phyloP scores from a whole-genome alignment of 2,329 filamentous ascomycete species.

The Beauveria sp. region DNA sequence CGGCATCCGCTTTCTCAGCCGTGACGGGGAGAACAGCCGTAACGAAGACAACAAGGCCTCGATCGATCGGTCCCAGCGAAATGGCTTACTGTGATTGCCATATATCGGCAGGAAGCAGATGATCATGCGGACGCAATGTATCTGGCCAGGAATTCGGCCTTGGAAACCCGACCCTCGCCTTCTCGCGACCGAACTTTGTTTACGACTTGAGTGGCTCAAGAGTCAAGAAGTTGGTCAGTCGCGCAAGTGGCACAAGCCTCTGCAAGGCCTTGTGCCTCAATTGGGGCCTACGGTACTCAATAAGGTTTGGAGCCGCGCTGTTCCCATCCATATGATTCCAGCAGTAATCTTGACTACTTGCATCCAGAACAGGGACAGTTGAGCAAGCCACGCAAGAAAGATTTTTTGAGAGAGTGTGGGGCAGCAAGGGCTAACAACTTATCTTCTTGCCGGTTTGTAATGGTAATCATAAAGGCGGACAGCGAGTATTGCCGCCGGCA shows the following conservation, averaged over 20 bases:
- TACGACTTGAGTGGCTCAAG: too few species aligned
- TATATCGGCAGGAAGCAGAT: background rate
- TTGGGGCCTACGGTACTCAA: background rate
- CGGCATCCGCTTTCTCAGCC: background rate
- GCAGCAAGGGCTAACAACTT: background rate
- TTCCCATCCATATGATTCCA: background rate
- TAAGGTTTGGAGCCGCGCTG: background rate
- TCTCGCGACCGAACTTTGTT: too few species aligned
- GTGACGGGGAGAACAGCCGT: background rate
- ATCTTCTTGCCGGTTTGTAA: background rate
- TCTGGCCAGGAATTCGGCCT: background rate
- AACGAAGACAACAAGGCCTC: background rate
- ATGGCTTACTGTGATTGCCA: too few species aligned
- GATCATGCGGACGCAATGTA: background rate
- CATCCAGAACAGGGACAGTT: background rate
- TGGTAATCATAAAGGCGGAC: background rate
- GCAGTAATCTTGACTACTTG: background rate
- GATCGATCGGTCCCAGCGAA: too few species aligned
- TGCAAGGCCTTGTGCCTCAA: background rate
- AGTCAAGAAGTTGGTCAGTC: background rate
- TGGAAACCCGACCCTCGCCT: background rate
- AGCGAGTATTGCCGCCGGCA: background rate
- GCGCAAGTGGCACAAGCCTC: background rate
- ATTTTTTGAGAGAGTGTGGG: background rate
- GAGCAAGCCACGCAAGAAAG: background rate